A percentile compares a stretch with the other conserved stretches of the same genome.
These are phyloP conservation scores for Termitomyces sp. DNA, from an alignment of 768 basidiomycete genomes.

Conservation along the genomic window DNA sequence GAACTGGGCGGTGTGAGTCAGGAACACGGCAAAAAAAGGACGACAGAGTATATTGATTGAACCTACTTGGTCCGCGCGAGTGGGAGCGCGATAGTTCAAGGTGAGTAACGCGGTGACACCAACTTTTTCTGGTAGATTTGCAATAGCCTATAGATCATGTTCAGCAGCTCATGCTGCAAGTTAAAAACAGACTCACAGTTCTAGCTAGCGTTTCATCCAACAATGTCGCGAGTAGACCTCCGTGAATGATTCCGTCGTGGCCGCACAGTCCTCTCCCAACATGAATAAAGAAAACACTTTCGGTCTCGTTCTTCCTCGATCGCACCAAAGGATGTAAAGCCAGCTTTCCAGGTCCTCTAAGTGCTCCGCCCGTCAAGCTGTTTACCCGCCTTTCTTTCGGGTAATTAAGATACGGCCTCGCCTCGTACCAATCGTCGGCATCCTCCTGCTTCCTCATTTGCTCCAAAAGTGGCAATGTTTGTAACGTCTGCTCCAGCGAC, in stretches of 20 bases:
- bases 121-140: slow-evolving; percentile 81
- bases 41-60: neutral
- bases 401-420: slow-evolving; percentile 64
- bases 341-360: slow-evolving; percentile 85
- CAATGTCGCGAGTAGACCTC: slow-evolving; percentile 85
- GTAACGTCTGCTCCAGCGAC: slow-evolving; percentile 63
- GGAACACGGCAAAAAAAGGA: neutral
- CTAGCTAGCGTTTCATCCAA: slow-evolving; percentile 83
- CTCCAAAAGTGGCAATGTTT: slow-evolving; percentile 44
- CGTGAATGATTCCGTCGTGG: slow-evolving; percentile 93
- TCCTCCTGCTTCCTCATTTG: slow-evolving; percentile 47
- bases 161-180: neutral
- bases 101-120: slow-evolving; percentile 88
- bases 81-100: slow-evolving; percentile 82
- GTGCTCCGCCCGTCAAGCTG: slow-evolving; percentile 75
- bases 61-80: slow-evolving; percentile 89
- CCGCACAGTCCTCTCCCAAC: slow-evolving; percentile 86
- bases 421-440: slow-evolving; percentile 69
- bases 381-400: slow-evolving; percentile 77
- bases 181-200: slow-evolving; percentile 43
- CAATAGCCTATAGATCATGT: slow-evolving; percentile 58
- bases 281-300: slow-evolving; percentile 69
- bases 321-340: slow-evolving; percentile 78
- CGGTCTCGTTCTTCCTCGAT: slow-evolving; percentile 67
- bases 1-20: slow-evolving; percentile 45